phyloP scores from a whole-genome alignment of 2,329 filamentous ascomycete genomes.

The Dactylonectria macrodidyma region DNA sequence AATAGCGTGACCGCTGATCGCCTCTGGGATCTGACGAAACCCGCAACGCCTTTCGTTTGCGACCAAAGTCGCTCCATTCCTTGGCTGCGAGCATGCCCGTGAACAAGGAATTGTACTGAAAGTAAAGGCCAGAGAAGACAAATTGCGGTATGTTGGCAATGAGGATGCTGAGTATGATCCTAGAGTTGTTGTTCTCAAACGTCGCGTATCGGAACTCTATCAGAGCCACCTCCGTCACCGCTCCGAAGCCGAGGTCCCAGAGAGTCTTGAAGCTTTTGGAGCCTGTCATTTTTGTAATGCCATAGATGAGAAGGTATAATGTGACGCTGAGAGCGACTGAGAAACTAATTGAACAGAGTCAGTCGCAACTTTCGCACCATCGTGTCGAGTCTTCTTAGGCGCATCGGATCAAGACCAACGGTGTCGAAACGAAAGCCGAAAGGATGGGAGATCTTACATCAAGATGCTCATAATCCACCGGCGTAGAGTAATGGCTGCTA shows the following conservation, averaged over 20 bases:
- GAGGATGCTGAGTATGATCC: not conserved
- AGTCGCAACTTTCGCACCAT: not conserved
- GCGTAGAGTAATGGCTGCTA: constrained; percentile 16
- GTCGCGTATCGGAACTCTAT: not conserved
- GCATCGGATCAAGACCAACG: not conserved
- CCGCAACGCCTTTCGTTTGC: constrained; percentile 9
- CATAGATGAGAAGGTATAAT: constrained; percentile 14
- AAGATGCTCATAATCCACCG: constrained; percentile 16
- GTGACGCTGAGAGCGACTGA: not conserved
- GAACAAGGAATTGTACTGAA: constrained; percentile 27
- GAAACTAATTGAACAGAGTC: not conserved
- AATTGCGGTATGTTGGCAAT: constrained; percentile 28
- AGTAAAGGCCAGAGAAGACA: constrained; percentile 28
- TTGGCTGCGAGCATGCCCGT: constrained; percentile 28
- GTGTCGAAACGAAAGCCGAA: no score
- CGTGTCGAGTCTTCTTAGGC: no score
- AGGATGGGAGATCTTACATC: constrained; percentile 1
- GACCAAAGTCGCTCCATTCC: constrained; percentile 31
- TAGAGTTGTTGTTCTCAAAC: not conserved
- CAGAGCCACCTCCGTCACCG: constrained; percentile 10
- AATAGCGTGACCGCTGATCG: constrained; percentile 29
- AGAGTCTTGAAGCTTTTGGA: not conserved
- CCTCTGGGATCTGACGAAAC: constrained; percentile 24
- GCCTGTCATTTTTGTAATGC: not conserved
- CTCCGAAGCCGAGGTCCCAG: constrained; percentile 28